Evolutionary conservation across 2,329 filamentous ascomycete species (phyloP), one percentile per base, ranked within the genome.

Genomic region (Calonectria honghensis): DNA sequence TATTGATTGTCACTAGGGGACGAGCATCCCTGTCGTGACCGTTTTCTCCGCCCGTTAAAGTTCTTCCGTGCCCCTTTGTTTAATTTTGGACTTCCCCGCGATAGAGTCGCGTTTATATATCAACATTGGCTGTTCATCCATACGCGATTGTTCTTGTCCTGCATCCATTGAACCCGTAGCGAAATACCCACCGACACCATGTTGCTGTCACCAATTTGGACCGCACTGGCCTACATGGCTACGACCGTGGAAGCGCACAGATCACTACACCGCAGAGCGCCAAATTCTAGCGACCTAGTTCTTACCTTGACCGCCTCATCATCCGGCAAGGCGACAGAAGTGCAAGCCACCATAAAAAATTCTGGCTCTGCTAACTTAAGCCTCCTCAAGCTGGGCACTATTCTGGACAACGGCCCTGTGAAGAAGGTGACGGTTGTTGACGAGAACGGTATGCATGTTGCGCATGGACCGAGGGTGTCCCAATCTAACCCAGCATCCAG

Each of bases 321-420:
- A 3, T 54, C 51, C 11, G 52, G 52, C 18, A 57, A 57, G 29
- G 14, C 52, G 52, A 57, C 52, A 16, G 52, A 57, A 35, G 31
- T 57, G 6, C 52, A 57, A 35, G 27, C 52, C 31, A 57, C 29
- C 31, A 57, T 57, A 18, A 32, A 57, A 18, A 57, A 57, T 35
- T 18, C 31, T 3, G 52, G 52, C 16, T 57, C 29, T 7, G 31
- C 18, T 35, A 20, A 20, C 13, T 57, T 57, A n/a, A 57, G 20
- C 29, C 31, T 57, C 2, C 31, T 57, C 6, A 35, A 57, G 9
- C 31, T 57, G 4, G 52, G 52, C 1, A 79, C 77, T 0, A 52
- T 79, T 9, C 64, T 79, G 1, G 77, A 79, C 13, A 57, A 72
- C 4, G 54, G 68, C 6, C 77, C 77, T 0, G 77, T 78, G 1